Conservation (phyloP, 495 filamentous ascomycete species). For the Lasiosphaeria miniovina region DNA sequence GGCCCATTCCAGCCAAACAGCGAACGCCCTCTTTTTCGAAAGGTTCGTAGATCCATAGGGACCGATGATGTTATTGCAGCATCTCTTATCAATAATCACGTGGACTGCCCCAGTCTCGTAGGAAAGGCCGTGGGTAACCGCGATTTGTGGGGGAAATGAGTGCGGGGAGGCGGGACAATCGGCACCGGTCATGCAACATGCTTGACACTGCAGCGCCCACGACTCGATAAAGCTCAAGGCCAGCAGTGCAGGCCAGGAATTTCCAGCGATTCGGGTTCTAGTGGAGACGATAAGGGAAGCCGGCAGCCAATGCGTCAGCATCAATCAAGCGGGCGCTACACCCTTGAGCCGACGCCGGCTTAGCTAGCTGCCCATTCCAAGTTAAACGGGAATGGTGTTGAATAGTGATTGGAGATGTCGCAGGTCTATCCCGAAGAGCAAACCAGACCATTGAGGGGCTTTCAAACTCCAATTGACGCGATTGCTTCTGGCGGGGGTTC, state of each 20-base stretch:
- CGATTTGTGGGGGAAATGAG: background rate
- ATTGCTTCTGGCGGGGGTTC: too few relatives aligned
- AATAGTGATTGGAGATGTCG: too few relatives aligned
- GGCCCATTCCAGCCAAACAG: constrained; percentile 13
- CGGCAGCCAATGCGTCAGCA: too few relatives aligned
- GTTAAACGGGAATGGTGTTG: too few relatives aligned
- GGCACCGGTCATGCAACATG: background rate
- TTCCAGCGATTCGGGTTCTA: background rate
- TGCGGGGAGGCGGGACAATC: background rate
- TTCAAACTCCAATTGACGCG: too few relatives aligned
- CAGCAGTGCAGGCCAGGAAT: background rate
- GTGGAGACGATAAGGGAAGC: background rate
- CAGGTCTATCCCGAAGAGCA: too few relatives aligned
- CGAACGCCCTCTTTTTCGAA: constrained; percentile 25
- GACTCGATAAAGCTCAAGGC: background rate
- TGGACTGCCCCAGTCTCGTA: constrained; percentile 23
- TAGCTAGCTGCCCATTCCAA: too few relatives aligned
- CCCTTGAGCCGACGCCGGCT: too few relatives aligned
- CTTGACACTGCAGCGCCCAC: background rate
- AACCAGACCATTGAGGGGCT: too few relatives aligned
- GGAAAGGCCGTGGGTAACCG: constrained; percentile 36
- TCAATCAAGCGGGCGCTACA: too few relatives aligned
- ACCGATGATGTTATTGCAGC: constrained; percentile 32
- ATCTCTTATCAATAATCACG: constrained; percentile 30
- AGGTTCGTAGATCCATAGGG: constrained; percentile 20